Evolutionary conservation across 2,329 filamentous ascomycete genomes (phyloP).

Genomic region (Fusarium penzigii): DNA sequence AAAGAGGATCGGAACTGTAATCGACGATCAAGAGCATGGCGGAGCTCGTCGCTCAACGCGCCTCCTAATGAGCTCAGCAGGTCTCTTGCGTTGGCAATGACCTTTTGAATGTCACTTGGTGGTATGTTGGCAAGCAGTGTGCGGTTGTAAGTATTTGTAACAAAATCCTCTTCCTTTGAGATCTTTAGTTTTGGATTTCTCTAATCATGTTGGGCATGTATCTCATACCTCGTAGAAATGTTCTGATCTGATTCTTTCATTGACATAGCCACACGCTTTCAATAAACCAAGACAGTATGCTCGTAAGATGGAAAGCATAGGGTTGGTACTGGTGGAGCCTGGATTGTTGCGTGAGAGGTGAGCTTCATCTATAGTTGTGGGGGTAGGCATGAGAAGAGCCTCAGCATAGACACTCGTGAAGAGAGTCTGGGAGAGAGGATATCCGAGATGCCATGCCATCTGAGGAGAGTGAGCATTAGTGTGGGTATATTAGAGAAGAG

Average conservation of each 20-base stretch:
- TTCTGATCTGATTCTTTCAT: slow-evolving; percentile 75
- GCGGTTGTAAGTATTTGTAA: slow-evolving; percentile 86
- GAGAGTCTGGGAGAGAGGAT: slow-evolving; percentile 90
- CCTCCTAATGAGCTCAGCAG: slow-evolving; percentile 48
- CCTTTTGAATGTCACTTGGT: slow-evolving; percentile 53
- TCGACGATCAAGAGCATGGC: slow-evolving; percentile 62
- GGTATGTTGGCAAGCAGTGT: slow-evolving; percentile 69
- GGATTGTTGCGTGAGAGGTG: slow-evolving; percentile 53
- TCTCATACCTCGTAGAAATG: slow-evolving; percentile 79
- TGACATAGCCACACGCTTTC: slow-evolving; percentile 80
- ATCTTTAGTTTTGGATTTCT: background rate
- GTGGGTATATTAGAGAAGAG: background rate
- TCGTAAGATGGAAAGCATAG: slow-evolving; percentile 67
- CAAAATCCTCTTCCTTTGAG: slow-evolving; percentile 87
- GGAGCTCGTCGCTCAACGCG: slow-evolving; percentile 42
- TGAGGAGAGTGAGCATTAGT: slow-evolving; percentile 36
- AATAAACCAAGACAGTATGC: slow-evolving; percentile 85
- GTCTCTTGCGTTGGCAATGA: slow-evolving; percentile 56
- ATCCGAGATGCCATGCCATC: slow-evolving; percentile 98
- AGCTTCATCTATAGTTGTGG: slow-evolving; percentile 63
- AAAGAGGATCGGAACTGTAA: slow-evolving; percentile 68
- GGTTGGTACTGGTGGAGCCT: slow-evolving; percentile 35
- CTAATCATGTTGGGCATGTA: background rate
- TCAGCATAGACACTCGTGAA: slow-evolving; percentile 94
- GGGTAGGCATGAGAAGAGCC: slow-evolving; percentile 71